Evolutionary conservation across 495 filamentous ascomycete species (phyloP), one percentile per base, ranked within the genome.

Genomic region (Penicillium argentinense): DNA sequence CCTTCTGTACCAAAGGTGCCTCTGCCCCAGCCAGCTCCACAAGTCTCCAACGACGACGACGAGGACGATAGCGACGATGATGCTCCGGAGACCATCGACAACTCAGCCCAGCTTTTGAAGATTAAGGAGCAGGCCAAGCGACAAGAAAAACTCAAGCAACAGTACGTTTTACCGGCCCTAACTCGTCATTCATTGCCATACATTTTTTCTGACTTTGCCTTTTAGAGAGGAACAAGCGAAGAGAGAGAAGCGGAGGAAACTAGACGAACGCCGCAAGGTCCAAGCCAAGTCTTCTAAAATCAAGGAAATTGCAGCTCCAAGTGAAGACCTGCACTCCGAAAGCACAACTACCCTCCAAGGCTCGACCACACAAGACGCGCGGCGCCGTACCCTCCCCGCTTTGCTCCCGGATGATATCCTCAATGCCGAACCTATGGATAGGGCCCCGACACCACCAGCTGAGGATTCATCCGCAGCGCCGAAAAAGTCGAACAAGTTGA

Each of bases 341-440:
- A 72, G 65, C 47, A 67, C 65, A n/a, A 60, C 54, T 40, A 75
- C 70, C 6, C 53, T 74, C 13, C 69, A 68, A 53, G 72, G 66
- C 30, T 68, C 66, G n/a, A 62, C 37, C 23, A 71, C 68, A 14
- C 63, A 71, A 49, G 66, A 73, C 36, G 49, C 56, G 16, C 62
- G 69, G 42, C 66, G 64, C 23, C 53, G 59, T 4, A 56, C 63
- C 13, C 66, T 80, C 18, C 77, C 77, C 4, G 68, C 68, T 40
- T 60, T 79, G 27, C 68, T 81, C 25, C 78, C 78, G 4, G 74
- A 79, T 33, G 76, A 79, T 34, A 70, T 81, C 23, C 47, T 81
- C 34, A 73, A 71, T 30, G 74, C 71, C 13, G 69, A 71, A 27
- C 75, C 76, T 9, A 49, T 56, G 14, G 38, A 50, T 9, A 62